Base-by-base conservation (phyloP, 768 basidiomycete species). In the Pseudohyphozyma bogoriensis region DNA sequence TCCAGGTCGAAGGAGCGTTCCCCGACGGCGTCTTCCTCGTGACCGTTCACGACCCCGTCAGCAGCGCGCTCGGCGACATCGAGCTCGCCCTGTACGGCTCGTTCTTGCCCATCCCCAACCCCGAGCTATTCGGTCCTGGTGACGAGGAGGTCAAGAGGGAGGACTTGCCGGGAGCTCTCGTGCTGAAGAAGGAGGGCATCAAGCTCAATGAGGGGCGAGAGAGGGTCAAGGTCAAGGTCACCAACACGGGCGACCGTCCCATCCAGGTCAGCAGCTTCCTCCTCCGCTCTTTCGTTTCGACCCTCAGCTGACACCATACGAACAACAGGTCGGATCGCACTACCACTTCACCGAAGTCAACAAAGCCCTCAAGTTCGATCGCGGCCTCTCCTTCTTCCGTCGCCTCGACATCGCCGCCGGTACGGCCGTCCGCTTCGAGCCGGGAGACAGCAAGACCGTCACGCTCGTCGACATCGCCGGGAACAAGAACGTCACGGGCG, bases 401-500 rank as follows among this genome's bases (percentile, higher is more conserved):
- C 82, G 87, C 16, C 82, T 99, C 10, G 90, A 99, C 72, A 95
- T 97, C 55, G 77, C 93, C 0, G 84, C 95, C 0, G 93, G 95
- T 9, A 97, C 91, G 0, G 92, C 95, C 9, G 87, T 95, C 8
- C 83, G 95, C 35, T 97, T 99, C 72, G 95, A 99, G 72, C 93
- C 95, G 0, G 89, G 91, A 3, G 89, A 93, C 67, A 72, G 74
- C 40, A 91, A 89, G 76, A 83, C 88, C 0, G 86, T 97, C 42
- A 81, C 80, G 0, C 81, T 97, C 10, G 86, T 87, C 61, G 73
- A 81, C 26, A 86, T 95, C 49, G 85, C 81, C 20, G 95, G 93
- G 0, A 73, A 75, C 1, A 79, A 81, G 68, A 73, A 81, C 37
- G 81, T 91, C 44, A 81, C 83, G 3, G 95, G 62, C 54, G 61